Conservation (phyloP, 1,139 yeast genomes). For the Magnusiomyces suaveolens region DNA sequence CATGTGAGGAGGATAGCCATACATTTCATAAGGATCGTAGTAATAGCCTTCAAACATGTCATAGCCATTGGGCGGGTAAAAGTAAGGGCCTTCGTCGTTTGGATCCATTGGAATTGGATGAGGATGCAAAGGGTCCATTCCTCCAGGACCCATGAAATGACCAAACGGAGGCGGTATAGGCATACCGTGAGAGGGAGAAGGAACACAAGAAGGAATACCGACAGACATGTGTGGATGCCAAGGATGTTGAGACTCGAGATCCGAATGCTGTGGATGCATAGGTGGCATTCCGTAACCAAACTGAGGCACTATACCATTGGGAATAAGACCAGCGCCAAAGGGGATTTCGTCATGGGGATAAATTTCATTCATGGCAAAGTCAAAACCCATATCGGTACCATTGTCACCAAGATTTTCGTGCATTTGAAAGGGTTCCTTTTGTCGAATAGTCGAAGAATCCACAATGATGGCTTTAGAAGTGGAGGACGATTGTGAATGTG, state of each 20-base stretch:
- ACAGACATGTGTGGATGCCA: not conserved
- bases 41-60: not conserved
- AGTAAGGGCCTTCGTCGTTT: not conserved
- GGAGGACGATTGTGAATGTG: no score
- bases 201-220: not conserved
- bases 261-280: not conserved
- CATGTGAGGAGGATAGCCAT: not conserved
- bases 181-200: not conserved
- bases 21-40: not conserved
- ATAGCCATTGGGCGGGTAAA: not conserved
- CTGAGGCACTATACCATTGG: not conserved
- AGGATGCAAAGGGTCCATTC: not conserved
- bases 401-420: not conserved
- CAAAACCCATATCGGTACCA: not conserved
- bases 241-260: not conserved
- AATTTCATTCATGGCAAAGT: not conserved
- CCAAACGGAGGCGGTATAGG: not conserved
- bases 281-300: not conserved
- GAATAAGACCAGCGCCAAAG: not conserved
- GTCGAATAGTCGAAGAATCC: not conserved
- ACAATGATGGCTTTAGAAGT: not conserved
- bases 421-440: not conserved
- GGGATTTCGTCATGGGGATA: not conserved
- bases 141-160: conserved; percentile 1
- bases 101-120: not conserved